phyloP scores from a whole-genome alignment of 164 flowering plant genomes.

The Stephania japonica region DNA sequence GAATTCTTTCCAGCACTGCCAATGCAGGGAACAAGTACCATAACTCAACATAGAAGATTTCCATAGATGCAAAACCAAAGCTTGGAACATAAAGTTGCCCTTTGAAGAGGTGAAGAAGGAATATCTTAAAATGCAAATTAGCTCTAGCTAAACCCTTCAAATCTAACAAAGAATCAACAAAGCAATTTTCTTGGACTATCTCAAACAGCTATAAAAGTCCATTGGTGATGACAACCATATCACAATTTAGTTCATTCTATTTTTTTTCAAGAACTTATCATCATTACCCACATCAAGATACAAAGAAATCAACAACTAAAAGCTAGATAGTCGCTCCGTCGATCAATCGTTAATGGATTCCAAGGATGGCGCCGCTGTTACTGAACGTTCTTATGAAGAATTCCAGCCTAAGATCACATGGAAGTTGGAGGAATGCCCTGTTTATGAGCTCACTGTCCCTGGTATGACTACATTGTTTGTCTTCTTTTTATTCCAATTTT shows the following conservation, averaged over 20 bases:
- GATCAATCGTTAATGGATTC: conserved; percentile 2
- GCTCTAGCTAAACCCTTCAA: neutral
- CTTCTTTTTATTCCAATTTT: neutral
- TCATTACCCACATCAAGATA: neutral
- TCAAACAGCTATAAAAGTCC: neutral
- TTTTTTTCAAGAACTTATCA: too few relatives aligned
- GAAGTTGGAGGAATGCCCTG: conserved; percentile 1
- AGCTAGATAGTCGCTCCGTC: neutral
- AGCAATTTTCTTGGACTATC: neutral
- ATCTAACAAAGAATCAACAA: neutral
- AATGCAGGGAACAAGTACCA: neutral
- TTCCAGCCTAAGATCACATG: conserved; percentile 7
- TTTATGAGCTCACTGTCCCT: conserved; percentile 2
- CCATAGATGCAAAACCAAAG: neutral
- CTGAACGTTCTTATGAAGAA: conserved; percentile 3
- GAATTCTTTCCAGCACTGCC: neutral
- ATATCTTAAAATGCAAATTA: neutral
- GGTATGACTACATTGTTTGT: neutral
- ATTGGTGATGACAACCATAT: neutral
- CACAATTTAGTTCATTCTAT: neutral
- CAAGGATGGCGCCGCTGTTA: neutral
- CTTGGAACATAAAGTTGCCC: neutral
- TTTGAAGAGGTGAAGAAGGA: neutral
- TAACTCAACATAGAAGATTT: neutral
- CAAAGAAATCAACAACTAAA: neutral